Conservation (phyloP, 306 rosid genomes). For the Sicyos baderoa region DNA sequence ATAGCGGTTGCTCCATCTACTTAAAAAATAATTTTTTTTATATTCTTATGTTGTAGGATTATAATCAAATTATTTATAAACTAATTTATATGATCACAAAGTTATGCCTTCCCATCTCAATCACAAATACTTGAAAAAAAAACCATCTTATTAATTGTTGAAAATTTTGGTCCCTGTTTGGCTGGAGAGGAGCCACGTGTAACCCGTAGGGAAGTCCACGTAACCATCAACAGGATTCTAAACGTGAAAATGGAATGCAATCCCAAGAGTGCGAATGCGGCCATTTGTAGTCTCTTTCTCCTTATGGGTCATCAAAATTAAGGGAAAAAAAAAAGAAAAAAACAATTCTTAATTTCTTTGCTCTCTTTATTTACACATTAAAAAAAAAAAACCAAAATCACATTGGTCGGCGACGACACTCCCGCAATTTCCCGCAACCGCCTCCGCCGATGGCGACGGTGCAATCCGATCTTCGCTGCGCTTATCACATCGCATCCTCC, state of each 20-base stretch:
- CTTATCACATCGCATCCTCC: slow-evolving; percentile 36
- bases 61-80: no score
- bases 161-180: background rate
- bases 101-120: no score
- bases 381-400: background rate
- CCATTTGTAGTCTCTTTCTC: background rate
- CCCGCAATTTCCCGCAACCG: background rate
- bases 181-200: background rate
- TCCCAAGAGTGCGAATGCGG: background rate
- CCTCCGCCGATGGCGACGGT: slow-evolving; percentile 40
- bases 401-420: background rate
- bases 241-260: background rate
- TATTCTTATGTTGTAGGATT: no score
- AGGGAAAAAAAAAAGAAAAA: background rate
- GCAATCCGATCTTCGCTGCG: slow-evolving; percentile 46
- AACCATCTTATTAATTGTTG: no score
- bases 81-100: no score
- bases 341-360: no score
- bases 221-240: background rate
- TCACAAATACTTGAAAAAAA: no score
- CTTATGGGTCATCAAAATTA: background rate
- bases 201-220: background rate
- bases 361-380: background rate
- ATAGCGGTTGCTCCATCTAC: no score
- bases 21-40: no score